Percentiles rank a stretch among this genome's conserved stretches.
Evolutionary conservation across 257 asterid genomes (phyloP).

Genomic region (Mentha longifolia): DNA sequence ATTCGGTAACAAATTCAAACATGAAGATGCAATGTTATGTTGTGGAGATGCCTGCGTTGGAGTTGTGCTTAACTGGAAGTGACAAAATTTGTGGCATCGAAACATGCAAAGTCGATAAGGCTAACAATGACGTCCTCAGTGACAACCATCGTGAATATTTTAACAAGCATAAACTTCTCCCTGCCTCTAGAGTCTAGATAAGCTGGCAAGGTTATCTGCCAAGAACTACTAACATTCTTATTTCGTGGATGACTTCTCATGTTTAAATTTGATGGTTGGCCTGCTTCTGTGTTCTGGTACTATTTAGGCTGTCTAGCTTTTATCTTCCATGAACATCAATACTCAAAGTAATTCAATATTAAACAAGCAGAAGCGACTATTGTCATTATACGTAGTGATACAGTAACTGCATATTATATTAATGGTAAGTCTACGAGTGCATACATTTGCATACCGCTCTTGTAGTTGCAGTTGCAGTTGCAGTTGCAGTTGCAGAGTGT

Average conservation of each 20-base stretch:
- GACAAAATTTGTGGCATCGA: background rate
- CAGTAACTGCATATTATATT: conserved; percentile 15
- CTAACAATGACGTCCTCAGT: conserved; percentile 2
- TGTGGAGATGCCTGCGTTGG: conserved; percentile 15
- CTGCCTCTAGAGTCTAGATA: too few relatives aligned
- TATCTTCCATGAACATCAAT: background rate
- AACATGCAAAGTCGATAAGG: conserved; percentile 3
- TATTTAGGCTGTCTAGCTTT: background rate
- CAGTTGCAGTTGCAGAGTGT: background rate
- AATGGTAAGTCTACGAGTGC: background rate
- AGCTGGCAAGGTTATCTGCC: background rate
- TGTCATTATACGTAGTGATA: conserved; percentile 14
- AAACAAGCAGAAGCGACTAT: background rate
- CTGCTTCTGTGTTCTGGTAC: conserved; percentile 4
- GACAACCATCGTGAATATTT: background rate
- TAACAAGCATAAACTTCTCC: background rate
- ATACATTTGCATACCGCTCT: background rate
- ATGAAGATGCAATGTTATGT: conserved; percentile 8
- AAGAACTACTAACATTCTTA: background rate
- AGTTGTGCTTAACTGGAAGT: conserved; percentile 15
- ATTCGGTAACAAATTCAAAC: conserved; percentile 8
- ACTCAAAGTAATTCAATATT: background rate
- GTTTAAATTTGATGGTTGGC: conserved; percentile 1
- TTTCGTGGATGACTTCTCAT: conserved; percentile 2
- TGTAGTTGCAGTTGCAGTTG: conserved; percentile 2